These are phyloP conservation scores for Samsoniella hepiali DNA, from an alignment of 2,329 filamentous ascomycete genomes.

Conservation along the genomic window DNA sequence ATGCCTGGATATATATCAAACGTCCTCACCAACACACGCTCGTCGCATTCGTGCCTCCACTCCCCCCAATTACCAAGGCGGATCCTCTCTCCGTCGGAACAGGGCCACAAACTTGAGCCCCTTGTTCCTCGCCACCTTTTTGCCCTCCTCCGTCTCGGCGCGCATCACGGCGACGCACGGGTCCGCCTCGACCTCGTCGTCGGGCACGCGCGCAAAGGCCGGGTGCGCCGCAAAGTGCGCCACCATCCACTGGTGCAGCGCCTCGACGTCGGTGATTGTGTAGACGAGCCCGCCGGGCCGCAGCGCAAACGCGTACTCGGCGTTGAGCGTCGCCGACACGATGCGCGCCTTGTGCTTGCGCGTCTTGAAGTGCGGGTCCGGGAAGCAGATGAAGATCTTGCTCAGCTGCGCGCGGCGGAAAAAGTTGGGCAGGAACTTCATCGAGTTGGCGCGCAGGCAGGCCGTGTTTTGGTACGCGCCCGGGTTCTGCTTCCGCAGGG, in stretches of 20 bases:
- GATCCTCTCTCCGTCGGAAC: slow-evolving; percentile 77
- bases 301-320: slow-evolving; percentile 89
- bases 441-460: slow-evolving; percentile 88
- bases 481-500: slow-evolving; percentile 62
- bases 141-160: slow-evolving; percentile 90
- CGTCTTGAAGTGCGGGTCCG: slow-evolving; percentile 96
- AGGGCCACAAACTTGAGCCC: slow-evolving; percentile 89
- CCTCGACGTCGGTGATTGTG: slow-evolving; percentile 96
- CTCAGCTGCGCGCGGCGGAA: slow-evolving; percentile 76
- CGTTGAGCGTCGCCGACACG: slow-evolving; percentile 80
- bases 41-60: not conserved
- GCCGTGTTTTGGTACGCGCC: slow-evolving; percentile 78
- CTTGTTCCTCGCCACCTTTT: slow-evolving; percentile 89
- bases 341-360: slow-evolving; percentile 97
- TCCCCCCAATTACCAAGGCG: slow-evolving; percentile 59
- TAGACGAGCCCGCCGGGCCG: slow-evolving; percentile 83
- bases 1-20: not conserved
- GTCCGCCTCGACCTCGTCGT: slow-evolving; percentile 65
- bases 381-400: slow-evolving; percentile 97
- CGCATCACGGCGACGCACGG: slow-evolving; percentile 72
- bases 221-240: slow-evolving; percentile 75
- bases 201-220: slow-evolving; percentile 71
- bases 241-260: slow-evolving; percentile 91
- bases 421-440: slow-evolving; percentile 99
- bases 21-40: not conserved